Evolutionary conservation across 352 stramenopile genomes (phyloP).

Genomic region (Phytopythium sindhum): DNA sequence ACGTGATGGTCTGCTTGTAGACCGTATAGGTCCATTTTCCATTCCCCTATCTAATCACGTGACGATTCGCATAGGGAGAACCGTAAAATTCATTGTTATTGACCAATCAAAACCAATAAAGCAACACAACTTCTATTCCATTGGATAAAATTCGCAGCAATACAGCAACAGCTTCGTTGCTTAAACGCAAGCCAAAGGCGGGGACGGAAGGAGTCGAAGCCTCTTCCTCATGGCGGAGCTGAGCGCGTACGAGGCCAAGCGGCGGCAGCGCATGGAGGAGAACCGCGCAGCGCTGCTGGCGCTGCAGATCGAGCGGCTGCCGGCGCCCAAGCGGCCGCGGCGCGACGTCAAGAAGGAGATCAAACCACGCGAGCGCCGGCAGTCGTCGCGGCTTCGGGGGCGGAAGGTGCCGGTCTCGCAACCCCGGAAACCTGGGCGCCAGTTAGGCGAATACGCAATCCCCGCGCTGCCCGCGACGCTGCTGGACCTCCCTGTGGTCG

Average conservation of each 20-base stretch:
- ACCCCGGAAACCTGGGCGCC: background rate
- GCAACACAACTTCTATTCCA: background rate
- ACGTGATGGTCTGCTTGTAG: no score
- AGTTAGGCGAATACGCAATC: background rate
- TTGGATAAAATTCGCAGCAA: conserved; percentile 4
- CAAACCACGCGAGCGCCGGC: background rate
- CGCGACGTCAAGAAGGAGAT: background rate
- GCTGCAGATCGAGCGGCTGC: conserved; percentile 25
- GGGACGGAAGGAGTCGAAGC: no score
- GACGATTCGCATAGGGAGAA: no score
- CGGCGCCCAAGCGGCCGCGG: conserved; percentile 10
- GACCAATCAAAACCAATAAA: no score
- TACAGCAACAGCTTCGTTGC: no score
- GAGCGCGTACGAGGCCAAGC: conserved; percentile 61
- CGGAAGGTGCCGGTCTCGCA: background rate
- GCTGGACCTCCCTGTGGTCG: background rate
- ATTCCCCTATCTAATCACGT: no score
- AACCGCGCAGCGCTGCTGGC: conserved; percentile 43
- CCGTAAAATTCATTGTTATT: no score
- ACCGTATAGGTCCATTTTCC: no score
- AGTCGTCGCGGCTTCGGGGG: background rate
- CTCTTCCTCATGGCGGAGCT: conserved; percentile 9
- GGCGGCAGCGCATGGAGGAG: conserved; percentile 40
- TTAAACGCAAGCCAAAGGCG: no score
- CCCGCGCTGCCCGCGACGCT: background rate